Evolutionary conservation across 148 eudicot genomes (phyloP).

Genomic region (Chenopodium quinoa): DNA sequence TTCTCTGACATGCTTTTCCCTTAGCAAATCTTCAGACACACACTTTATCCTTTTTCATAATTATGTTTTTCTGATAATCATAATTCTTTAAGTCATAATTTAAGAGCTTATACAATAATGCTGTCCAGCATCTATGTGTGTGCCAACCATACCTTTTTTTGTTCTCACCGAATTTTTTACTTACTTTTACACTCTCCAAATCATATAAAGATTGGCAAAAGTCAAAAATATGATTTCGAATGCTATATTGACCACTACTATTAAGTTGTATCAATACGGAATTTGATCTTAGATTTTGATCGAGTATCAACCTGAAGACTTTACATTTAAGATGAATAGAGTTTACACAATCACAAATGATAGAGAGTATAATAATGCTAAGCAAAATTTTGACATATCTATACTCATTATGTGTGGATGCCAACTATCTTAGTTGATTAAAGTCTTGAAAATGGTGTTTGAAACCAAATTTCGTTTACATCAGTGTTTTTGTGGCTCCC

Average conservation of each 20-base stretch:
- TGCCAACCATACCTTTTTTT: neutral
- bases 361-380: no score
- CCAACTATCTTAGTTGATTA: no score
- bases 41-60: constrained; percentile 23
- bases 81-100: neutral
- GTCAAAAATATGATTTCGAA: neutral
- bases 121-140: constrained; percentile 11
- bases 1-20: constrained; percentile 16
- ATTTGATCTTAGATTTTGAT: no score
- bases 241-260: neutral
- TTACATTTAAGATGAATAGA: no score
- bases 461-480: no score
- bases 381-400: no score
- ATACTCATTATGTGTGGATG: no score
- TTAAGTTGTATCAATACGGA: neutral
- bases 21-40: constrained; percentile 27
- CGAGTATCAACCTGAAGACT: neutral
- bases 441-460: no score
- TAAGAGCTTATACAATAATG: neutral
- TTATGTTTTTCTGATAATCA: constrained; percentile 21
- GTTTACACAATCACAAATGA: no score
- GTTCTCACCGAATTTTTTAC: neutral
- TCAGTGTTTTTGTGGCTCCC: no score
- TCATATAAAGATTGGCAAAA: neutral
- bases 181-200: neutral